These are phyloP conservation scores for Dendrocalamus latiflorus DNA, from an alignment of 202 grass and related monocot species.

Conservation along the genomic window DNA sequence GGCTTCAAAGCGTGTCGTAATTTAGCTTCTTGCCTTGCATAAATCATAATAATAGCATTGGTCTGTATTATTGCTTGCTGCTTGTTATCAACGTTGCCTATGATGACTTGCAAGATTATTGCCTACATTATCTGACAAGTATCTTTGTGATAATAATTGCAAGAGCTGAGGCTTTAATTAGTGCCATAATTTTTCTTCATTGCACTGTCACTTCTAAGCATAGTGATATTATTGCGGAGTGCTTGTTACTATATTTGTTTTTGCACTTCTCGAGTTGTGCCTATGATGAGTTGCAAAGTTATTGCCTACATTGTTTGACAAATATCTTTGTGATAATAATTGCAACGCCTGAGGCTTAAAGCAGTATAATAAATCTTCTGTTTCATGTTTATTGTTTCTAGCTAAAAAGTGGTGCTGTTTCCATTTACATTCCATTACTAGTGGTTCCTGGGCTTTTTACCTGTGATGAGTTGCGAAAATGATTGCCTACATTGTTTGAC, in stretches of 20 bases:
- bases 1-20: not conserved
- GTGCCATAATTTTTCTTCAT: not conserved
- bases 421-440: not conserved
- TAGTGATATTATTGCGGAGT: not conserved
- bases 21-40: not conserved
- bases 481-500: slow-evolving; percentile 54
- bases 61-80: not conserved
- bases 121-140: slow-evolving; percentile 23
- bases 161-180: not conserved
- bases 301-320: slow-evolving; percentile 37
- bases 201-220: not conserved
- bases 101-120: slow-evolving; percentile 30
- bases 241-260: not conserved
- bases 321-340: slow-evolving; percentile 16
- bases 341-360: slow-evolving; percentile 22
- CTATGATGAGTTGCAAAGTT: slow-evolving; percentile 40
- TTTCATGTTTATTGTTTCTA: not conserved
- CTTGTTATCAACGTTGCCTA: not conserved
- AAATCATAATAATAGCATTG: not conserved
- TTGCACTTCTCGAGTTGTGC: not conserved
- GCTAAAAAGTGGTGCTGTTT: not conserved
- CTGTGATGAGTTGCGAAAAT: slow-evolving; percentile 22
- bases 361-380: not conserved
- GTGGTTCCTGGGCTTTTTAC: not conserved
- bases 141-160: slow-evolving; percentile 24